phyloP scores from a whole-genome alignment of 306 rosid genomes.

The Prunus dulcis region DNA sequence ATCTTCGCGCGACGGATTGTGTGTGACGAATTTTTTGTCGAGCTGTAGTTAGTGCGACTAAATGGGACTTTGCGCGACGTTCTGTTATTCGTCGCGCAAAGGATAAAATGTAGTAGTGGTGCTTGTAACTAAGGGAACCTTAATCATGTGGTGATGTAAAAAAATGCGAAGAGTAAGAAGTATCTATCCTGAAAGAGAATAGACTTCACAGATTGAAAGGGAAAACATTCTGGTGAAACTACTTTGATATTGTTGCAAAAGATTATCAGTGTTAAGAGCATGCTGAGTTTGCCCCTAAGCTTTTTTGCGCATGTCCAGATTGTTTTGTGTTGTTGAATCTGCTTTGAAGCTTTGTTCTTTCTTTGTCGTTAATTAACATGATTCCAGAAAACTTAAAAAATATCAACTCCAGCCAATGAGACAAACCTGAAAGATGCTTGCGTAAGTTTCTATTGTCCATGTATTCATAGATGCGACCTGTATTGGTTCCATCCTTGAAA shows the following conservation, averaged over 20 bases:
- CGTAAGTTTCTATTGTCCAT: conserved; percentile 32
- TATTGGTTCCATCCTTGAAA: conserved; percentile 21
- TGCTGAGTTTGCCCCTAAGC: neutral
- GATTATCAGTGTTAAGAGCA: neutral
- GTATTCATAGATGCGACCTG: conserved; percentile 32
- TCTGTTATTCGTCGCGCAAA: too few relatives aligned
- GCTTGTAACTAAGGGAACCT: neutral
- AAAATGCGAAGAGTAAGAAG: neutral
- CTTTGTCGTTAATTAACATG: neutral
- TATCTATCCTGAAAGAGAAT: neutral
- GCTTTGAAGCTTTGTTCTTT: neutral
- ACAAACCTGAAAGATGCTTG: conserved; percentile 29
- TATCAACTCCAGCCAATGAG: neutral
- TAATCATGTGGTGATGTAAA: neutral
- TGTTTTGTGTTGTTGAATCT: neutral
- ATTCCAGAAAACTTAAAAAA: neutral
- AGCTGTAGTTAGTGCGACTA: too few relatives aligned
- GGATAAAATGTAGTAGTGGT: too few relatives aligned
- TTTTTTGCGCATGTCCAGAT: neutral
- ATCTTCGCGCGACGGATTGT: too few relatives aligned
- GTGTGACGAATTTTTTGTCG: too few relatives aligned
- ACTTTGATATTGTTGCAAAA: neutral
- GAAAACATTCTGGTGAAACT: neutral
- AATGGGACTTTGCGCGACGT: too few relatives aligned
- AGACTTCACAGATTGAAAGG: neutral